These are phyloP conservation scores for Plasmodium chabaudi DNA, from an alignment of 169 alveolate species.

Conservation along the genomic window DNA sequence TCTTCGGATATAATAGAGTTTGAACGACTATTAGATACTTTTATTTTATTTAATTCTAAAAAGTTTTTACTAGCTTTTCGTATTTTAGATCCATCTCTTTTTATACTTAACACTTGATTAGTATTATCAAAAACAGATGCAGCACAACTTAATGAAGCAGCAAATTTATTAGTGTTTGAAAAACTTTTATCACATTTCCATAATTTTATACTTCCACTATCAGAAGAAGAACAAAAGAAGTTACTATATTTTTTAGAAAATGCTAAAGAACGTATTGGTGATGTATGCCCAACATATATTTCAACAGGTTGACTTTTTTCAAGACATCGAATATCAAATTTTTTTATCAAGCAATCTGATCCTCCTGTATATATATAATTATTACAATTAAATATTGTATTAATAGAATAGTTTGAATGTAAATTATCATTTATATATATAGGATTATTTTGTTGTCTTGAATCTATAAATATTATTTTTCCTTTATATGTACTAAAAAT, in stretches of 20 bases:
- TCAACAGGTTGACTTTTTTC: slow-evolving; percentile 29
- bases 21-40: slow-evolving; percentile 17
- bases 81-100: neutral
- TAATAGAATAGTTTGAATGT: slow-evolving; percentile 56
- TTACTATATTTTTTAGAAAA: slow-evolving; percentile 18
- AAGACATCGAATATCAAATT: slow-evolving; percentile 36
- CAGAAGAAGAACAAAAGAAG: slow-evolving; percentile 42
- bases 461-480: slow-evolving; percentile 43
- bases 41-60: slow-evolving; percentile 20
- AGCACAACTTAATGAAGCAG: slow-evolving; percentile 10
- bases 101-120: neutral
- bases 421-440: slow-evolving; percentile 27
- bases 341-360: slow-evolving; percentile 62
- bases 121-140: slow-evolving; percentile 3
- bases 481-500: slow-evolving; percentile 63
- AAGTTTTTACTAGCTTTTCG: slow-evolving; percentile 29
- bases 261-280: slow-evolving; percentile 53
- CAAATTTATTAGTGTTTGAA: neutral
- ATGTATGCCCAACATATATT: slow-evolving; percentile 59
- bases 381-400: slow-evolving; percentile 18
- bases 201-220: slow-evolving; percentile 62
- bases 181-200: slow-evolving; percentile 17
- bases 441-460: slow-evolving; percentile 28
- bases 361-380: slow-evolving; percentile 42
- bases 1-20: slow-evolving; percentile 25